phyloP scores from a whole-genome alignment of 2,329 filamentous ascomycete species.

The Grosmannia serpens region DNA sequence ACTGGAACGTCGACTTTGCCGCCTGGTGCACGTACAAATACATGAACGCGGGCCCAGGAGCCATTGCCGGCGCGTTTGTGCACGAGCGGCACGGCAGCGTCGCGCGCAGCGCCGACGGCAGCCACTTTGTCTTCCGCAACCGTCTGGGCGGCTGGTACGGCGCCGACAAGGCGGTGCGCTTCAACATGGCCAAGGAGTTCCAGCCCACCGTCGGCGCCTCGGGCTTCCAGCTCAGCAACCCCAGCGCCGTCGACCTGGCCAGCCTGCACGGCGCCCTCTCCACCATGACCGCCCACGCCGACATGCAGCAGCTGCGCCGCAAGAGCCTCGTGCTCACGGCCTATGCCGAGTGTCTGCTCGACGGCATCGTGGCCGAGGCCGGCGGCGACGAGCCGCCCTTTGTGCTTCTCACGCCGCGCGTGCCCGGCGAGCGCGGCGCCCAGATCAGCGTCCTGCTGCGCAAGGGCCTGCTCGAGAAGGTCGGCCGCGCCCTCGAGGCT shows the following conservation, averaged over 20 bases:
- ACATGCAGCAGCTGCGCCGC: constrained; percentile 54
- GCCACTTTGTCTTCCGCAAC: constrained; percentile 38
- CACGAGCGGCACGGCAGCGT: constrained; percentile 62
- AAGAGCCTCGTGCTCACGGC: constrained; percentile 65
- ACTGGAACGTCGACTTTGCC: constrained; percentile 87
- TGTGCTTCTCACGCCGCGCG: constrained; percentile 56
- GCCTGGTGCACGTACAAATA: constrained; percentile 96
- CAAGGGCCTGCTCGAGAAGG: constrained; percentile 56
- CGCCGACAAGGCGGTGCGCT: constrained; percentile 57
- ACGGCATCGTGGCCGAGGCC: constrained; percentile 25
- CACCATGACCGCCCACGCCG: constrained; percentile 61
- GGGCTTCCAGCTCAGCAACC: constrained; percentile 77
- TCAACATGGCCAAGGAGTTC: constrained; percentile 65
- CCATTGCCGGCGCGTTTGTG: constrained; percentile 71
- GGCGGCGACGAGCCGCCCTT: constrained; percentile 36
- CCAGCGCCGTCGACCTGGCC: constrained; percentile 65
- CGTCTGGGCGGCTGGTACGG: constrained; percentile 83
- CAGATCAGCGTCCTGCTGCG: constrained; percentile 58
- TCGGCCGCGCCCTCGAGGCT: constrained; percentile 52
- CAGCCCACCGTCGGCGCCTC: constrained; percentile 65
- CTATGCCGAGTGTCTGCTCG: constrained; percentile 62
- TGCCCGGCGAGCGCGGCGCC: constrained; percentile 58
- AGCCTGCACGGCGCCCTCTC: constrained; percentile 62
- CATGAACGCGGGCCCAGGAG: constrained; percentile 73
- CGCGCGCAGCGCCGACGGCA: not conserved